phyloP scores from a whole-genome alignment of 2,329 filamentous ascomycete genomes.

The Phoma sp. region DNA sequence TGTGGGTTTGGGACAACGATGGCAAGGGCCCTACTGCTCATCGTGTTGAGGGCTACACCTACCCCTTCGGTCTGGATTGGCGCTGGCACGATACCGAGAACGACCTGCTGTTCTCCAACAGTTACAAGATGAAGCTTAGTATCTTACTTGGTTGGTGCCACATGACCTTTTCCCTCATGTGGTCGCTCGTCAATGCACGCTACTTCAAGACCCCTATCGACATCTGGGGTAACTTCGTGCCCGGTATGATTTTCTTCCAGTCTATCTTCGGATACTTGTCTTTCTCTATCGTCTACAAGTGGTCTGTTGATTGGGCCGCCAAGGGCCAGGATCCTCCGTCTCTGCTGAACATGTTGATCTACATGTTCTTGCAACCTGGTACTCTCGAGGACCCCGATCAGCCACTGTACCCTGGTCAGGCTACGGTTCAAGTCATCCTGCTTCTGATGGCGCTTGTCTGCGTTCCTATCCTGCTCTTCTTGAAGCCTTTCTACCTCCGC shows the following conservation, averaged over 20 bases:
- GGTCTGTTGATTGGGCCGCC: slow-evolving; percentile 85
- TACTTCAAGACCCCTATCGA: slow-evolving; percentile 96
- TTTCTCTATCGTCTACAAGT: slow-evolving; percentile 95
- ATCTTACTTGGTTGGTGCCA: slow-evolving; percentile 96
- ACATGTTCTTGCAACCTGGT: slow-evolving; percentile 96
- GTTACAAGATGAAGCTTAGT: slow-evolving; percentile 99
- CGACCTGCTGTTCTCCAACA: slow-evolving; percentile 93
- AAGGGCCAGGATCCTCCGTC: slow-evolving; percentile 75
- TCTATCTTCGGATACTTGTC: slow-evolving; percentile 97
- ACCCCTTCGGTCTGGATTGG: slow-evolving; percentile 95
- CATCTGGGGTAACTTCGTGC: slow-evolving; percentile 96
- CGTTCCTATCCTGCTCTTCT: slow-evolving; percentile 87
- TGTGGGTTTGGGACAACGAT: slow-evolving; percentile 83
- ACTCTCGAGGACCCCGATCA: slow-evolving; percentile 65
- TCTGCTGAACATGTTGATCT: slow-evolving; percentile 97
- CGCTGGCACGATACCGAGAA: slow-evolving; percentile 97
- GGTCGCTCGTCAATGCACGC: slow-evolving; percentile 89
- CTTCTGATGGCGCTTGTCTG: slow-evolving; percentile 82
- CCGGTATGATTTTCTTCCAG: slow-evolving; percentile 99
- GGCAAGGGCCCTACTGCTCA: slow-evolving; percentile 69
- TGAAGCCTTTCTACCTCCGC: slow-evolving; percentile 95
- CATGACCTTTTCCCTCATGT: slow-evolving; percentile 97
- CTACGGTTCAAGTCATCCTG: slow-evolving; percentile 74
- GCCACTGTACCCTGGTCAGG: slow-evolving; percentile 79
- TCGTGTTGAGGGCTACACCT: slow-evolving; percentile 75